These are phyloP conservation scores for Gomphus bonarii DNA, from an alignment of 1,284 basidiomycete species.

Conservation along the genomic window DNA sequence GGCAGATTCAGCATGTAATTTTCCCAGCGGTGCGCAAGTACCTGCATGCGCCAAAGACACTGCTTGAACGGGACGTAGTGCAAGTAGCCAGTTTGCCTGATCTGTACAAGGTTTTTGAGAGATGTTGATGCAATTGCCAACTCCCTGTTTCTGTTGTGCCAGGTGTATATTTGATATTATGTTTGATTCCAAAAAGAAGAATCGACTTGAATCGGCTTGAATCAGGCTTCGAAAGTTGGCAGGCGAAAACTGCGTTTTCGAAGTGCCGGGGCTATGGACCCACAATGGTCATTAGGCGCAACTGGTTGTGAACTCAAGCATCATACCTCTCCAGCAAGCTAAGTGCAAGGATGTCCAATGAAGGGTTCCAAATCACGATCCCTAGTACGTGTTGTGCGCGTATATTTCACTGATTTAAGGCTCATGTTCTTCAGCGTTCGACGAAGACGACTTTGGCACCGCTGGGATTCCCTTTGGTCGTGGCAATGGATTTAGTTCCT, in stretches of 20 bases:
- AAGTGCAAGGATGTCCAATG: slow-evolving; percentile 13
- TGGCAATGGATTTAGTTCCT: slow-evolving; percentile 27
- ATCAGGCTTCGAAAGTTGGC: neutral
- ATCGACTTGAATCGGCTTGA: too few species aligned
- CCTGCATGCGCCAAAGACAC: slow-evolving; percentile 54
- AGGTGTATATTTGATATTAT: too few species aligned
- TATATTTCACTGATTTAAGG: neutral
- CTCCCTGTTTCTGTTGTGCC: neutral
- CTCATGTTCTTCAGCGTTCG: slow-evolving; percentile 40
- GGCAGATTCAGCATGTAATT: slow-evolving; percentile 83
- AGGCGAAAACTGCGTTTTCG: too few species aligned
- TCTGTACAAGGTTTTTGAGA: slow-evolving; percentile 84
- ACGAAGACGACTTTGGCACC: slow-evolving; percentile 57
- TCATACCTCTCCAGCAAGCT: neutral
- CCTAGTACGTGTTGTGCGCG: slow-evolving; percentile 40
- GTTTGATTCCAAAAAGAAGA: neutral
- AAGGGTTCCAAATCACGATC: slow-evolving; percentile 58
- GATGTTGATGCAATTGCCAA: slow-evolving; percentile 42
- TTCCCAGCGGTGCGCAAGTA: slow-evolving; percentile 78
- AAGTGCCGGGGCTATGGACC: neutral
- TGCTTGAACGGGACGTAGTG: slow-evolving; percentile 68
- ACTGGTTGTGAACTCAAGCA: neutral
- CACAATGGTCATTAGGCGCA: neutral
- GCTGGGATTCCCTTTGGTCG: slow-evolving; percentile 58
- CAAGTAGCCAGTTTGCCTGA: slow-evolving; percentile 84